A percentile compares a stretch with the other conserved stretches of the same genome.
These are phyloP conservation scores for Rhizopus microsporus DNA, from an alignment of 371 early-diverging fungal genomes.

Conservation along the genomic window DNA sequence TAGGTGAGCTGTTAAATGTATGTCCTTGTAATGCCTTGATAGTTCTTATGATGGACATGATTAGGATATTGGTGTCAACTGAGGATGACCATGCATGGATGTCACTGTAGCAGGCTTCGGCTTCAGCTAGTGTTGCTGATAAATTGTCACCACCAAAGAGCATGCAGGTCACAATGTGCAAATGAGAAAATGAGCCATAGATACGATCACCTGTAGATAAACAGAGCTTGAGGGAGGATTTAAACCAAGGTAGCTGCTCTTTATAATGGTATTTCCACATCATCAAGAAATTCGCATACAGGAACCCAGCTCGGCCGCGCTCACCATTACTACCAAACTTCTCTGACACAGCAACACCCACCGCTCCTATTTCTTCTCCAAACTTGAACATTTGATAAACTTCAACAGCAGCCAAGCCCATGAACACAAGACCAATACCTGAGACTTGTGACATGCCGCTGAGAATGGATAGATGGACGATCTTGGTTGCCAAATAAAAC, in stretches of 20 bases:
- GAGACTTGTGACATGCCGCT: slow-evolving; percentile 27
- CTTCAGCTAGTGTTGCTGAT: slow-evolving; percentile 26
- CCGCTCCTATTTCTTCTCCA: slow-evolving; percentile 38
- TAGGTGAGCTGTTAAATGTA: slow-evolving; percentile 25
- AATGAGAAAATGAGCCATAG: slow-evolving; percentile 35
- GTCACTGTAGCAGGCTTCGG: slow-evolving; percentile 40
- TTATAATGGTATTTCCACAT: slow-evolving; percentile 39
- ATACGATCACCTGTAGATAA: slow-evolving; percentile 47
- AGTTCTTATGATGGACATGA: slow-evolving; percentile 41
- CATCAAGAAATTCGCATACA: slow-evolving; percentile 34
- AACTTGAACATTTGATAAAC: slow-evolving; percentile 22
- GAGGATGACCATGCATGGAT: slow-evolving; percentile 43
- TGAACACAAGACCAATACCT: slow-evolving; percentile 32
- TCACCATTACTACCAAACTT: slow-evolving; percentile 33
- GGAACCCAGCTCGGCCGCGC: slow-evolving; percentile 33
- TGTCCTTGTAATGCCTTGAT: slow-evolving; percentile 43
- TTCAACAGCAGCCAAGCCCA: slow-evolving; percentile 35
- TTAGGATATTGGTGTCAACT: slow-evolving; percentile 36
- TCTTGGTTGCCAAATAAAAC: slow-evolving; percentile 38
- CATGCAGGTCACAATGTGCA: slow-evolving; percentile 30
- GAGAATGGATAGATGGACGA: slow-evolving; percentile 30
- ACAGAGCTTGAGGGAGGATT: slow-evolving; percentile 15
- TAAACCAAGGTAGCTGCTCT: slow-evolving; percentile 23
- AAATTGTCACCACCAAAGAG: slow-evolving; percentile 29
- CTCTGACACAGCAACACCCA: slow-evolving; percentile 33